Evolutionary conservation across 2,329 filamentous ascomycete genomes (phyloP).

Genomic region (Curvularia verruculosa): DNA sequence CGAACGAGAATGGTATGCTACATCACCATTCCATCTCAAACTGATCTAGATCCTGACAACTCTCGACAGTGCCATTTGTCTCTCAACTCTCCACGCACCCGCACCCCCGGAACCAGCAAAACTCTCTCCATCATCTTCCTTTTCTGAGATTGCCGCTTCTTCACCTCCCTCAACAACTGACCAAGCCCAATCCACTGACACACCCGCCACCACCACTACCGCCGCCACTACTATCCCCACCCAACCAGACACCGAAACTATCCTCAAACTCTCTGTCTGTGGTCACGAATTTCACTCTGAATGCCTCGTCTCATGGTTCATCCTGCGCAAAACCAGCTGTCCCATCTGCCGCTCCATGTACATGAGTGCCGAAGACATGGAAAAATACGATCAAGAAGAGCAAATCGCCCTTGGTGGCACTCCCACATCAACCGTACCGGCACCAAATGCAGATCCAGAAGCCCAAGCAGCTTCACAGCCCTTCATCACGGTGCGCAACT

Average conservation of each 20-base stretch:
- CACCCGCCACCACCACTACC: neutral
- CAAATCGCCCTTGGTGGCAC: neutral
- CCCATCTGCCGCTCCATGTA: conserved; percentile 41
- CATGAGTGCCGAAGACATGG: conserved; percentile 29
- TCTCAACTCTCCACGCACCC: conserved; percentile 35
- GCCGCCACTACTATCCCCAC: conserved; percentile 4
- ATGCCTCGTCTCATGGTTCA: conserved; percentile 41
- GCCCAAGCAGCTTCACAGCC: neutral
- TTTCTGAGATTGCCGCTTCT: conserved; percentile 12
- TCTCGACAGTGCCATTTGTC: conserved; percentile 39
- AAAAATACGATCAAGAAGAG: conserved; percentile 24
- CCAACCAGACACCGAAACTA: conserved; percentile 22
- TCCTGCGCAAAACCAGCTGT: conserved; percentile 39
- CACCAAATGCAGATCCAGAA: conserved; percentile 6
- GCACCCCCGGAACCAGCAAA: conserved; percentile 37
- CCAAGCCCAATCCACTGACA: neutral
- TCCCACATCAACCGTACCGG: neutral
- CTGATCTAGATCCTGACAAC: conserved; percentile 11
- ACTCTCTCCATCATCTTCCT: conserved; percentile 17
- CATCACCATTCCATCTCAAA: neutral
- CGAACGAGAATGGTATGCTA: conserved; percentile 38
- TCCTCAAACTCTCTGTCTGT: conserved; percentile 36
- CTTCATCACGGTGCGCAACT: conserved; percentile 10
- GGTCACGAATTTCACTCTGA: conserved; percentile 42
- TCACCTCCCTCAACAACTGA: neutral